Evolutionary conservation across 2,329 filamentous ascomycete species (phyloP).

Genomic region (Penicillium sp.): DNA sequence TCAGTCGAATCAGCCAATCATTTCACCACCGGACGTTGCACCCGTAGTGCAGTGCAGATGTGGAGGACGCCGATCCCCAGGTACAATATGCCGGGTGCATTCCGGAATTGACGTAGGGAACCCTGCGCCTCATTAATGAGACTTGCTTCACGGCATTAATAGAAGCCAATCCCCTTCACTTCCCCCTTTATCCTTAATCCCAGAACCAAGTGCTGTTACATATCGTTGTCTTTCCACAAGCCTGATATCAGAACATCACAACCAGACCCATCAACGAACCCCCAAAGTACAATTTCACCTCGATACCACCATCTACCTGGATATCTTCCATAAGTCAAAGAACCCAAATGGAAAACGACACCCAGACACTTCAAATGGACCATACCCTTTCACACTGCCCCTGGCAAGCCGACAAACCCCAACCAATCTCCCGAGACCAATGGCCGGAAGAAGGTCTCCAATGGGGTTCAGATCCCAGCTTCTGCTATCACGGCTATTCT

Average conservation of each 20-base stretch:
- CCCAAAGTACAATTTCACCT: neutral
- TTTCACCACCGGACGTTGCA: neutral
- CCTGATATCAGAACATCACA: neutral
- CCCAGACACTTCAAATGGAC: neutral
- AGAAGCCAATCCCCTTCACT: neutral
- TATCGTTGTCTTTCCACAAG: neutral
- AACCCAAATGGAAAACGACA: neutral
- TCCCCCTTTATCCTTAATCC: neutral
- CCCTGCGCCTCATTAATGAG: conserved; percentile 5
- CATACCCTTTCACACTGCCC: neutral
- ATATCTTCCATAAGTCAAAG: neutral
- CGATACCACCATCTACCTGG: neutral
- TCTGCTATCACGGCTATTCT: conserved; percentile 22
- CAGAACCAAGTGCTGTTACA: neutral
- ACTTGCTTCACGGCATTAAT: neutral
- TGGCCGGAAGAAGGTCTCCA: conserved; percentile 16
- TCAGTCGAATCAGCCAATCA: neutral
- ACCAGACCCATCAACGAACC: neutral
- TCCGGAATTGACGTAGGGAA: conserved; percentile 15
- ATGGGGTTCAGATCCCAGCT: conserved; percentile 23
- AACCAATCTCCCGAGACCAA: neutral
- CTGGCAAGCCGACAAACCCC: neutral
- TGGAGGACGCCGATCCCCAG: neutral
- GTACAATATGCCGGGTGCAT: conserved; percentile 10
- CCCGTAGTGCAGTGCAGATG: no score